These are phyloP conservation scores for Knufia fluminis DNA, from an alignment of 2,329 filamentous ascomycete genomes.

Conservation along the genomic window DNA sequence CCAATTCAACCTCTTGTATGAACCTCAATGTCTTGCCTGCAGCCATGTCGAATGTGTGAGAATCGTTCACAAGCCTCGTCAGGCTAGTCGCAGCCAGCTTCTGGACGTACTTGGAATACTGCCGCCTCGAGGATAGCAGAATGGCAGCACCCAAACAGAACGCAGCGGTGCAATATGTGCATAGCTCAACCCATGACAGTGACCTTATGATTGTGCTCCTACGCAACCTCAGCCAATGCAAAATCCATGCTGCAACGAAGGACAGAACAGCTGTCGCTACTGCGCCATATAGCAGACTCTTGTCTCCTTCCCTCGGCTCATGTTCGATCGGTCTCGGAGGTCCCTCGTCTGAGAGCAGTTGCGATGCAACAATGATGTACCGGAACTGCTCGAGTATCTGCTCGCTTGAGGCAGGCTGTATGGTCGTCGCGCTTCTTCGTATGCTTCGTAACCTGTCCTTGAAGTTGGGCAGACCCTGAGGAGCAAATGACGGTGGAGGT, in stretches of 20 bases:
- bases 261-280: conserved; percentile 54
- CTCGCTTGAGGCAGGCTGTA: conserved; percentile 37
- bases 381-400: conserved; percentile 87
- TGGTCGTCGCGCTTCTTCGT: conserved; percentile 14
- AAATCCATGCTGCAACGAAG: conserved; percentile 54
- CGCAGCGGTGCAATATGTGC: conserved; percentile 32
- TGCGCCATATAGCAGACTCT: conserved; percentile 54
- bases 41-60: conserved; percentile 72
- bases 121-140: conserved; percentile 55
- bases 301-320: conserved; percentile 27
- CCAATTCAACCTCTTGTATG: conserved; percentile 90
- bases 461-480: conserved; percentile 28
- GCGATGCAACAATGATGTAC: conserved; percentile 85
- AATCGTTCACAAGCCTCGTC: conserved; percentile 58
- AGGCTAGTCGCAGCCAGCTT: conserved; percentile 64
- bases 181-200: conserved; percentile 34
- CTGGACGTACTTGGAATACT: conserved; percentile 71
- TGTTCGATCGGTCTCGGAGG: conserved; percentile 28
- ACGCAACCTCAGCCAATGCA: conserved; percentile 61
- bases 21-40: conserved; percentile 67
- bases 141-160: conserved; percentile 16
- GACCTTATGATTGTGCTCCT: conserved; percentile 31
- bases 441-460: conserved; percentile 15
- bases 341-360: conserved; percentile 66
- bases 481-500: conserved; percentile 40